phyloP scores from a whole-genome alignment of 306 rosid genomes.

The Dalbergia cultrata region DNA sequence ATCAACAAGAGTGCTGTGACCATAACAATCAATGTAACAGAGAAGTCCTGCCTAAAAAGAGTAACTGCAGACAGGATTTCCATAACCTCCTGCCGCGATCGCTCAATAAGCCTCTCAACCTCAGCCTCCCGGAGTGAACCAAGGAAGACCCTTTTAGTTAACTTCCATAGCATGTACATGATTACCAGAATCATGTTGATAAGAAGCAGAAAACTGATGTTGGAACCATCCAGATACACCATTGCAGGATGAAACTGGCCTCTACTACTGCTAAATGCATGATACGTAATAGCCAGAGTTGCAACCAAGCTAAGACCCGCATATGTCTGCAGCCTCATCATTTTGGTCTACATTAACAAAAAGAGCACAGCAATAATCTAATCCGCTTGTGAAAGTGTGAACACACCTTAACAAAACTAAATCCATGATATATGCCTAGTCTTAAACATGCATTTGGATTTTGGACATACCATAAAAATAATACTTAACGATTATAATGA shows the following conservation, averaged over 20 bases:
- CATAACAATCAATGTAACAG: slow-evolving; percentile 90
- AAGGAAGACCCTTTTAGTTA: slow-evolving; percentile 79
- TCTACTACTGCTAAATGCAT: slow-evolving; percentile 85
- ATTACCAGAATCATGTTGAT: slow-evolving; percentile 92
- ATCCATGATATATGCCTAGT: too few species aligned
- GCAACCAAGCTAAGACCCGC: slow-evolving; percentile 91
- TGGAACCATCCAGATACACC: slow-evolving; percentile 94
- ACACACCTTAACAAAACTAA: too few species aligned
- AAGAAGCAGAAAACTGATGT: slow-evolving; percentile 92
- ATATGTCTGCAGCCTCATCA: slow-evolving; percentile 91
- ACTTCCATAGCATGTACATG: slow-evolving; percentile 91
- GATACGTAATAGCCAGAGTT: slow-evolving; percentile 83
- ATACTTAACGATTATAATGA: too few species aligned
- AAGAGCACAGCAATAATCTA: slow-evolving; percentile 36
- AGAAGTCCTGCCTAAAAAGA: slow-evolving; percentile 94
- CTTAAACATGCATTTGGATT: too few species aligned
- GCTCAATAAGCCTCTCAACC: slow-evolving; percentile 98
- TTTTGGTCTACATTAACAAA: slow-evolving; percentile 44
- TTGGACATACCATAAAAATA: too few species aligned
- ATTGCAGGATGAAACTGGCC: slow-evolving; percentile 97
- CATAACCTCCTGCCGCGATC: slow-evolving; percentile 98
- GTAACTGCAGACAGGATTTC: slow-evolving; percentile 96
- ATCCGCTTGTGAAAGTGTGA: slow-evolving; percentile 36
- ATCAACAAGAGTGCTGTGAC: slow-evolving; percentile 85
- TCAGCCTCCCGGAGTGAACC: slow-evolving; percentile 96